Evolutionary conservation across 495 filamentous ascomycete species (phyloP).

Genomic region (Tuber borchii): DNA sequence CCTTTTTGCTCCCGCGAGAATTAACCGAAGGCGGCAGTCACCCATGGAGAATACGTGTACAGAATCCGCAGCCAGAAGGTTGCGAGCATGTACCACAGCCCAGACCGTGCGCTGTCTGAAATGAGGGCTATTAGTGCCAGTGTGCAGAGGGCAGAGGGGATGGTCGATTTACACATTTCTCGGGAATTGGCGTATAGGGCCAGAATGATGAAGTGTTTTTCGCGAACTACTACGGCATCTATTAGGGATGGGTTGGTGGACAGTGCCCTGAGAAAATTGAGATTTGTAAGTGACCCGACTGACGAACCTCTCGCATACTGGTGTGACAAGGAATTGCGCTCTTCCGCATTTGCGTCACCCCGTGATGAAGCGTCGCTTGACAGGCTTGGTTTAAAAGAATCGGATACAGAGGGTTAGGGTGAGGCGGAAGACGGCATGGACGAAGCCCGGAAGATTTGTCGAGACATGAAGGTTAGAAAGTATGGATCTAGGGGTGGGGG

Average conservation of each 20-base stretch:
- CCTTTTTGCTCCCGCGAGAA: constrained; percentile 19
- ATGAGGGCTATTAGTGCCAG: constrained; percentile 15
- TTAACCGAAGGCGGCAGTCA: constrained; percentile 3
- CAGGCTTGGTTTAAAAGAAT: neutral
- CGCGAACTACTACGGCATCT: neutral
- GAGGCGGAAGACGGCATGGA: neutral
- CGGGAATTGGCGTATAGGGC: constrained; percentile 22
- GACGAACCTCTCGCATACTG: neutral
- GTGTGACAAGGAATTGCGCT: neutral
- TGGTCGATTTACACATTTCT: constrained; percentile 11
- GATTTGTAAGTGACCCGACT: neutral
- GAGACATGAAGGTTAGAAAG: constrained; percentile 26
- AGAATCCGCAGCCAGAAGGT: constrained; percentile 23
- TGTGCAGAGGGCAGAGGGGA: neutral
- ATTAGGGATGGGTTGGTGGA: neutral
- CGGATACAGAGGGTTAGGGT: neutral
- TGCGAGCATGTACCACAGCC: constrained; percentile 30
- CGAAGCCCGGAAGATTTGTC: constrained; percentile 26
- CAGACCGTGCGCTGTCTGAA: constrained; percentile 15
- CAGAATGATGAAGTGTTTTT: constrained; percentile 19
- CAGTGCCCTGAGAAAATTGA: neutral
- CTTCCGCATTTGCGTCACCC: neutral
- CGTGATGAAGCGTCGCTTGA: neutral
- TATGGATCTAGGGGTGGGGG: constrained; percentile 17
- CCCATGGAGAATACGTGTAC: constrained; percentile 22